phyloP scores from a whole-genome alignment of 169 alveolate species.

The Babesia bovis region DNA sequence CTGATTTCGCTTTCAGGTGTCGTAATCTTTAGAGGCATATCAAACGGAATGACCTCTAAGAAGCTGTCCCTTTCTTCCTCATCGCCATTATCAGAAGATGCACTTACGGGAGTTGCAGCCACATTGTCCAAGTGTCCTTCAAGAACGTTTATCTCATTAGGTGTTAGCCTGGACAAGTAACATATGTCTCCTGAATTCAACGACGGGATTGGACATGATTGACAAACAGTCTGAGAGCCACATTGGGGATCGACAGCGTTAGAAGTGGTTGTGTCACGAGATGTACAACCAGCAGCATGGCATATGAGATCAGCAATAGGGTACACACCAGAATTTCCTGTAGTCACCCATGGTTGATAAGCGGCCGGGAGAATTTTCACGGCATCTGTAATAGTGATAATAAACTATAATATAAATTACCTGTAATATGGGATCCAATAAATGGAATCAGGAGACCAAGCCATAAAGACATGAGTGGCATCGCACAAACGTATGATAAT shows the following conservation, averaged over 20 bases:
- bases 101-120: neutral
- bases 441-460: neutral
- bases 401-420: neutral
- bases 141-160: slow-evolving; percentile 20
- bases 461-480: neutral
- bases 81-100: slow-evolving; percentile 19
- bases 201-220: slow-evolving; percentile 43
- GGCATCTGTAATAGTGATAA: slow-evolving; percentile 1
- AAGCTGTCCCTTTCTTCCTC: slow-evolving; percentile 36
- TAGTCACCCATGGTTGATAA: neutral
- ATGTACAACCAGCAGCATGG: slow-evolving; percentile 47
- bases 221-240: slow-evolving; percentile 51
- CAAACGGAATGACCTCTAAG: neutral
- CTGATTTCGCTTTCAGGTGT: slow-evolving; percentile 15
- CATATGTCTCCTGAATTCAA: slow-evolving; percentile 36
- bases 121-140: slow-evolving; percentile 30
- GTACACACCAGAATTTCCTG: neutral
- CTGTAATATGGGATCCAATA: neutral
- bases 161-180: slow-evolving; percentile 17
- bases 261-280: slow-evolving; percentile 13
- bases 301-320: slow-evolving; percentile 28
- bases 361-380: neutral
- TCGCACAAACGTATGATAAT: neutral
- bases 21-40: slow-evolving; percentile 6
- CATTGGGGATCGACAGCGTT: slow-evolving; percentile 38